These are phyloP conservation scores for Dactylellina cionopaga DNA, from an alignment of 2,329 filamentous ascomycete species.

Conservation along the genomic window DNA sequence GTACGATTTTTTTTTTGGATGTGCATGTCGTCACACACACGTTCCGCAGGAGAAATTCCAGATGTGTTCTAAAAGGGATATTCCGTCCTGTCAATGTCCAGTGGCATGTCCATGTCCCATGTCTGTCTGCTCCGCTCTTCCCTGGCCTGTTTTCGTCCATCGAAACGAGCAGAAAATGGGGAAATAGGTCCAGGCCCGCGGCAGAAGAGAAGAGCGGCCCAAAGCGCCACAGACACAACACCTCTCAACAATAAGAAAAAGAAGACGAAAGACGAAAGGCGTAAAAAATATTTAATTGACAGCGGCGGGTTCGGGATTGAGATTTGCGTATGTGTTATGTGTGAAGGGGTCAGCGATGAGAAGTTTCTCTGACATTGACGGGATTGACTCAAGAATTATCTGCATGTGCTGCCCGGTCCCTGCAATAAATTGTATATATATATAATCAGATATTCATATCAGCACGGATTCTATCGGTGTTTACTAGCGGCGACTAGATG, in stretches of 20 bases:
- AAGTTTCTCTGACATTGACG: conserved; percentile 30
- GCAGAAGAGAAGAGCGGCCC: conserved; percentile 22
- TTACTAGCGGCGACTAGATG: too few species aligned
- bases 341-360: conserved; percentile 18
- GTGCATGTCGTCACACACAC: conserved; percentile 45
- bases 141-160: not conserved
- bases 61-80: conserved; percentile 3
- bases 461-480: not conserved
- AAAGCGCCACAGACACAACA: conserved; percentile 31
- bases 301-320: conserved; percentile 31
- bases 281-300: conserved; percentile 14
- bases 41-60: conserved; percentile 10
- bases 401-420: conserved; percentile 21
- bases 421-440: too few species aligned
- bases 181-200: conserved; percentile 30
- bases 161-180: not conserved
- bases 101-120: too few species aligned
- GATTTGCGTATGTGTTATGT: too few species aligned
- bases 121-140: not conserved
- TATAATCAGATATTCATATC: too few species aligned
- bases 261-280: not conserved
- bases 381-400: conserved; percentile 34
- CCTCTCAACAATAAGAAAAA: not conserved
- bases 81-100: conserved; percentile 13
- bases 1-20: not conserved